phyloP scores from a whole-genome alignment of 2,329 filamentous ascomycete genomes.

The Catunica adiposa region DNA sequence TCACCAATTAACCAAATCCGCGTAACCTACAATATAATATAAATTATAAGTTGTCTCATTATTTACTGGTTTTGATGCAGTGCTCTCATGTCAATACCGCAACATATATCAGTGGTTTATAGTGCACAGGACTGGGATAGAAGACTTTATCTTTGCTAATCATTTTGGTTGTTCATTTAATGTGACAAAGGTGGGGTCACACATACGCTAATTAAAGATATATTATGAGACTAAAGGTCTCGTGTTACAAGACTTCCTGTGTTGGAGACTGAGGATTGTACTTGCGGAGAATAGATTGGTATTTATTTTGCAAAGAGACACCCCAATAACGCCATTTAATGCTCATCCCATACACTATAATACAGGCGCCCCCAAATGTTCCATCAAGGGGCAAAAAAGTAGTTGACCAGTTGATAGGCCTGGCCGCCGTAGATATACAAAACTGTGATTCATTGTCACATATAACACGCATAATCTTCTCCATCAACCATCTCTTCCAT shows the following conservation, averaged over 20 bases:
- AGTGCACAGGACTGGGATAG: neutral
- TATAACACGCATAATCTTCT: neutral
- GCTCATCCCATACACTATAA: constrained; percentile 20
- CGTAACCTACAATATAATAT: too few species aligned
- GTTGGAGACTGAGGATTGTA: neutral
- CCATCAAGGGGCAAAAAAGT: neutral
- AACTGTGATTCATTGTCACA: constrained; percentile 20
- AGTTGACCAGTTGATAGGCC: neutral
- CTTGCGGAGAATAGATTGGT: neutral
- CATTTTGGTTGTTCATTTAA: neutral
- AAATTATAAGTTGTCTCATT: too few species aligned
- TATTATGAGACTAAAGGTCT: neutral
- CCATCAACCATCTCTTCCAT: neutral
- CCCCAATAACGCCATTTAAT: constrained; percentile 29
- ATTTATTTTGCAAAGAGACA: constrained; percentile 11
- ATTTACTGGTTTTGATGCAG: too few species aligned
- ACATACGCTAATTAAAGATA: neutral
- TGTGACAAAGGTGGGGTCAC: neutral
- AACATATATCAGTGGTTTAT: neutral
- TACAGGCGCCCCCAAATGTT: constrained; percentile 2
- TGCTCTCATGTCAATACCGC: too few species aligned
- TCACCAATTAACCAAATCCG: too few species aligned
- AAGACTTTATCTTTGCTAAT: neutral
- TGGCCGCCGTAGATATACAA: constrained; percentile 21
- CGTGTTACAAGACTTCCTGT: neutral